A percentile compares a stretch with the other conserved stretches of the same genome.
These are phyloP conservation scores for carrot (Daucus carota) DNA, from an alignment of 129 eudicot species.

Conservation along the genomic window DNA sequence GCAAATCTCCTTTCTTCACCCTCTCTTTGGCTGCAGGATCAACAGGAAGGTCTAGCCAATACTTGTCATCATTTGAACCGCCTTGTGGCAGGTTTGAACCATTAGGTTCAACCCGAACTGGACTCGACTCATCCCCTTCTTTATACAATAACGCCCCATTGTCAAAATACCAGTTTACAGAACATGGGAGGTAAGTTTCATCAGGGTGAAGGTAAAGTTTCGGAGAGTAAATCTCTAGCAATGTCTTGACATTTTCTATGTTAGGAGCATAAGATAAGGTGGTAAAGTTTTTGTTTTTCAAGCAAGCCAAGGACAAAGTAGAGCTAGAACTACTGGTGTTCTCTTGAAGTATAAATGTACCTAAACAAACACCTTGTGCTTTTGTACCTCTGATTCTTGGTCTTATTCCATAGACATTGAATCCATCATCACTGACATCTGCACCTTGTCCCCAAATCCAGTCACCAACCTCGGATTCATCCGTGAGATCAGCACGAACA, in stretches of 20 bases:
- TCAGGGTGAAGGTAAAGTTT: conserved; percentile 34
- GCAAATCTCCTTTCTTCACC: conserved; percentile 38
- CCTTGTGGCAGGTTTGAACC: conserved; percentile 44
- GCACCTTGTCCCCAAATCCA: conserved; percentile 35
- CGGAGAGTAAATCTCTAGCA: conserved; percentile 38
- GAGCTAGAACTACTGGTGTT: conserved; percentile 13
- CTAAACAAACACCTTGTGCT: conserved; percentile 37
- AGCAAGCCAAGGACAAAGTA: conserved; percentile 24
- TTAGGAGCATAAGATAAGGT: conserved; percentile 33
- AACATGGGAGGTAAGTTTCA: conserved; percentile 38
- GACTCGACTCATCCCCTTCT: conserved; percentile 29
- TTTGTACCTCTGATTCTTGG: conserved; percentile 33
- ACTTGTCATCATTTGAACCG: conserved; percentile 37
- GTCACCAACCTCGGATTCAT: conserved; percentile 29
- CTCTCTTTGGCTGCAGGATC: conserved; percentile 21
- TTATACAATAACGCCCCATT: conserved; percentile 32
- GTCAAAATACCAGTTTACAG: conserved; percentile 40
- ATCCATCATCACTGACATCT: conserved; percentile 7
- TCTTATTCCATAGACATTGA: conserved; percentile 28
- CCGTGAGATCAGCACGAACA: conserved; percentile 36
- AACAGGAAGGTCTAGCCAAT: conserved; percentile 42
- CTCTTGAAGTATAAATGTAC: conserved; percentile 25
- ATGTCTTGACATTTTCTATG: conserved; percentile 20
- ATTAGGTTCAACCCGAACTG: conserved; percentile 12
- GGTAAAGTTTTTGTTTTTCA: conserved; percentile 32